A percentile compares a stretch with the other conserved stretches of the same genome.
These are phyloP conservation scores for Nothomitra cinnamomea DNA, from an alignment of 2,329 filamentous ascomycete genomes.

Conservation along the genomic window DNA sequence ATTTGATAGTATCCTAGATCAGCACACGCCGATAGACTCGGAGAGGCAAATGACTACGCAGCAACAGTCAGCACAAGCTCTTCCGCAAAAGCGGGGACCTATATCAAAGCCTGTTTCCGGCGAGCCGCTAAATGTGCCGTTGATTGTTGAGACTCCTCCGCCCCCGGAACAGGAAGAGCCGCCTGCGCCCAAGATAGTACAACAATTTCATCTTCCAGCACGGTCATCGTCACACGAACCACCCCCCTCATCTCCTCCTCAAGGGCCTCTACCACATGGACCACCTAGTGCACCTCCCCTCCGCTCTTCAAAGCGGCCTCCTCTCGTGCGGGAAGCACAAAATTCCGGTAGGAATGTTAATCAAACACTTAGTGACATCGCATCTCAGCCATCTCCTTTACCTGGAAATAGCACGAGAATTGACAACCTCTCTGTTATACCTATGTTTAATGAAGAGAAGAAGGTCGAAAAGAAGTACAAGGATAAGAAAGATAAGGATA, in stretches of 20 bases:
- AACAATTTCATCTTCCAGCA: slow-evolving; percentile 27
- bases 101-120: neutral
- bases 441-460: slow-evolving; percentile 57
- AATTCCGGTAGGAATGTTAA: slow-evolving; percentile 10
- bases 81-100: neutral
- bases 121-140: slow-evolving; percentile 21
- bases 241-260: slow-evolving; percentile 30
- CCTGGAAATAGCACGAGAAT: slow-evolving; percentile 55
- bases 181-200: slow-evolving; percentile 7
- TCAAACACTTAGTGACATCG: slow-evolving; percentile 46
- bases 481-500: slow-evolving; percentile 53
- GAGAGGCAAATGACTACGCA: slow-evolving; percentile 3
- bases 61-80: neutral
- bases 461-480: slow-evolving; percentile 46
- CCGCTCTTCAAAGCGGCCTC: slow-evolving; percentile 5
- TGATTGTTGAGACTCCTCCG: slow-evolving; percentile 49
- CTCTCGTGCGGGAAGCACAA: slow-evolving; percentile 4
- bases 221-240: slow-evolving; percentile 32
- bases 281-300: slow-evolving; percentile 9
- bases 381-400: slow-evolving; percentile 47
- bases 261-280: slow-evolving; percentile 16
- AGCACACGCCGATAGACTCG: slow-evolving; percentile 5
- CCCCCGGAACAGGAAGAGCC: slow-evolving; percentile 9
- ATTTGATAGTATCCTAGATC: slow-evolving; percentile 14
- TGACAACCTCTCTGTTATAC: slow-evolving; percentile 65